Conservation (phyloP, 2,329 filamentous ascomycete species). For the Neobulgaria alba region DNA sequence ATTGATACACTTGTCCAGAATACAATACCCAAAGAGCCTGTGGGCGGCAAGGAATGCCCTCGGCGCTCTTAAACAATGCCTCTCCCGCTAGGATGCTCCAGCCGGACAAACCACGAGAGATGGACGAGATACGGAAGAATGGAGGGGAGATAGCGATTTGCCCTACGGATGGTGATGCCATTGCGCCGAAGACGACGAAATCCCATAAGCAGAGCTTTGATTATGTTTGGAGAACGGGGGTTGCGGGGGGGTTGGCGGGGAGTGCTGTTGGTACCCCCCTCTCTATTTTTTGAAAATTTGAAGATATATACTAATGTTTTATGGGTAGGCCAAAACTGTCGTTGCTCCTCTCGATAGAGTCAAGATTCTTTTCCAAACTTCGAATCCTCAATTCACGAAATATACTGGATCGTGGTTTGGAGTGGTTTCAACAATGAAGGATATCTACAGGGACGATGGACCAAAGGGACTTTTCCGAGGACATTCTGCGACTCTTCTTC, state of each 20-base stretch:
- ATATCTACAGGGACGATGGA: slow-evolving; percentile 74
- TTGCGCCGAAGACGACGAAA: slow-evolving; percentile 35
- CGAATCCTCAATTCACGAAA: slow-evolving; percentile 87
- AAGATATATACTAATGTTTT: slow-evolving; percentile 4
- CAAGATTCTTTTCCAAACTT: slow-evolving; percentile 96
- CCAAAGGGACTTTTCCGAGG: slow-evolving; percentile 75
- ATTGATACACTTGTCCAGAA: no score
- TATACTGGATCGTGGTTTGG: slow-evolving; percentile 87
- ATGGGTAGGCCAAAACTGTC: slow-evolving; percentile 74
- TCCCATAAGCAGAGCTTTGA: slow-evolving; percentile 67
- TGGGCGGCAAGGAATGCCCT: slow-evolving; percentile 42
- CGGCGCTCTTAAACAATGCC: slow-evolving; percentile 47
- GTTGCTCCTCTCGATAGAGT: slow-evolving; percentile 95
- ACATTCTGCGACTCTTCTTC: slow-evolving; percentile 85
- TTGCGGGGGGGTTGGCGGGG: slow-evolving; percentile 84
- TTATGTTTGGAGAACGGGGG: slow-evolving; percentile 73
- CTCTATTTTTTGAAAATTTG: slow-evolving; percentile 2
- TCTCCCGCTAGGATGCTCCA: slow-evolving; percentile 38
- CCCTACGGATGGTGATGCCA: slow-evolving; percentile 43
- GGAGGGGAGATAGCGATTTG: slow-evolving; percentile 36
- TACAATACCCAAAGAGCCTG: slow-evolving; percentile 11
- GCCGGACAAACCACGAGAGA: slow-evolving; percentile 33
- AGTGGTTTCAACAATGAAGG: slow-evolving; percentile 69
- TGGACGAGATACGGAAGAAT: slow-evolving; percentile 23
- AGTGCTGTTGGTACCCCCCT: slow-evolving; percentile 58